Evolutionary conservation across 306 rosid genomes (phyloP).

Genomic region (Glycine soja): DNA sequence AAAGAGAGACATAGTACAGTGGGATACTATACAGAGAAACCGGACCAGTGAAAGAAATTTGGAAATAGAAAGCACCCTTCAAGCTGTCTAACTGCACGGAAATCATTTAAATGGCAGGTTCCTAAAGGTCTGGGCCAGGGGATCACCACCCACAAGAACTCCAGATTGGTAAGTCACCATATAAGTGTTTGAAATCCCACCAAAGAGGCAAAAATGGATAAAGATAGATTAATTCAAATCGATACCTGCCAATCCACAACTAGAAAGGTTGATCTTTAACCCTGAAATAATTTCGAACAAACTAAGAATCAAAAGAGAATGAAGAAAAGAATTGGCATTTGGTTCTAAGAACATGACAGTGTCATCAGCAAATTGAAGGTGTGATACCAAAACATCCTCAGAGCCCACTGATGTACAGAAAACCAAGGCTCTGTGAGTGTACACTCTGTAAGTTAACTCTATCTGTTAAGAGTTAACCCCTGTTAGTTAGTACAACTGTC

Average conservation of each 20-base stretch:
- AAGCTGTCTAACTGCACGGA: background rate
- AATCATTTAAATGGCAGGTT: background rate
- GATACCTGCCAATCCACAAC: background rate
- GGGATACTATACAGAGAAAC: background rate
- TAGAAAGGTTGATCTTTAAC: background rate
- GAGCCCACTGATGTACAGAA: background rate
- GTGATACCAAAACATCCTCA: background rate
- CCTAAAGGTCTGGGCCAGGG: background rate
- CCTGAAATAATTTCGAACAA: background rate
- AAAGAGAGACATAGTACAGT: background rate
- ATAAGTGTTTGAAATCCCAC: background rate
- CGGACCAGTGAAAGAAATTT: background rate
- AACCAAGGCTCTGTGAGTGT: too few relatives aligned
- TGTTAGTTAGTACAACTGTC: too few relatives aligned
- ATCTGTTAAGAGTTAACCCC: too few relatives aligned
- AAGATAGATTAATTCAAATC: background rate
- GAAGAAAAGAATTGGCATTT: background rate
- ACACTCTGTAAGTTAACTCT: too few relatives aligned
- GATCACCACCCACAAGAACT: background rate
- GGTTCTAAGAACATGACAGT: background rate
- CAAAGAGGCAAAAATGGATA: background rate
- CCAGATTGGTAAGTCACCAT: background rate
- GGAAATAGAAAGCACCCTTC: background rate
- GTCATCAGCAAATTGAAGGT: slow-evolving; percentile 13
- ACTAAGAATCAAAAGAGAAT: background rate